Conservation (phyloP, 1,284 basidiomycete species). For the Rhodotorula sp. region DNA sequence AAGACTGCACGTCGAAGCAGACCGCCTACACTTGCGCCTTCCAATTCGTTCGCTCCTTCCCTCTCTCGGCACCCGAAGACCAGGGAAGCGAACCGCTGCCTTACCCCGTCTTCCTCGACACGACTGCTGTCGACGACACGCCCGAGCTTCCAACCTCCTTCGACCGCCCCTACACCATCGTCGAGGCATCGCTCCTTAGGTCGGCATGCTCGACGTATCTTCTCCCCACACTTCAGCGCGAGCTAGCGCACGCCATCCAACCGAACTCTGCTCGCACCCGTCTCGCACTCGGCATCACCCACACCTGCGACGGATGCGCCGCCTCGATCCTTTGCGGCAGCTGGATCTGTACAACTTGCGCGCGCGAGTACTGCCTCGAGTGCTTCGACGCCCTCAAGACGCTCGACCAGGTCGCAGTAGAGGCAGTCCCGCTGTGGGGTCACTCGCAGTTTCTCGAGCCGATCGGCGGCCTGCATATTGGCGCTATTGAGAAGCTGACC, state of each 20-base stretch:
- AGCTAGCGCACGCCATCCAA: constrained; percentile 66
- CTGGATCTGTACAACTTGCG: constrained; percentile 86
- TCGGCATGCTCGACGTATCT: constrained; percentile 66
- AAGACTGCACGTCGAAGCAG: constrained; percentile 2
- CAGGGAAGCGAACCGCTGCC: background rate
- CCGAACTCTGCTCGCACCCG: constrained; percentile 66
- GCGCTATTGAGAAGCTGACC: constrained; percentile 4
- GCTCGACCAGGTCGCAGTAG: background rate
- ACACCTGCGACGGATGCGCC: constrained; percentile 86
- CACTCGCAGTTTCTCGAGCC: no score
- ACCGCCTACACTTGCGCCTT: constrained; percentile 20
- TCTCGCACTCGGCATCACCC: constrained; percentile 72
- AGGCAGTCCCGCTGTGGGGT: no score
- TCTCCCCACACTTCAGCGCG: constrained; percentile 65
- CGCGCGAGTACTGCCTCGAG: constrained; percentile 80
- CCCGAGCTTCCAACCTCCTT: constrained; percentile 47
- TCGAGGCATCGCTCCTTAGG: constrained; percentile 45
- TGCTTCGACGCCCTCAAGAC: constrained; percentile 56
- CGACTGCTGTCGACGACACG: constrained; percentile 40
- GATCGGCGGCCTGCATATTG: background rate
- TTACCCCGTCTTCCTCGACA: constrained; percentile 46
- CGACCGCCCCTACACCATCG: constrained; percentile 44
- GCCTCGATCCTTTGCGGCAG: constrained; percentile 85
- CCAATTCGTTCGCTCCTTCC: constrained; percentile 14
- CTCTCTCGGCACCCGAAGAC: background rate